Evolutionary conservation across 1,284 basidiomycete genomes (phyloP), one percentile per base, ranked within the genome.

Genomic region (Ceratobasidium theobromae): DNA sequence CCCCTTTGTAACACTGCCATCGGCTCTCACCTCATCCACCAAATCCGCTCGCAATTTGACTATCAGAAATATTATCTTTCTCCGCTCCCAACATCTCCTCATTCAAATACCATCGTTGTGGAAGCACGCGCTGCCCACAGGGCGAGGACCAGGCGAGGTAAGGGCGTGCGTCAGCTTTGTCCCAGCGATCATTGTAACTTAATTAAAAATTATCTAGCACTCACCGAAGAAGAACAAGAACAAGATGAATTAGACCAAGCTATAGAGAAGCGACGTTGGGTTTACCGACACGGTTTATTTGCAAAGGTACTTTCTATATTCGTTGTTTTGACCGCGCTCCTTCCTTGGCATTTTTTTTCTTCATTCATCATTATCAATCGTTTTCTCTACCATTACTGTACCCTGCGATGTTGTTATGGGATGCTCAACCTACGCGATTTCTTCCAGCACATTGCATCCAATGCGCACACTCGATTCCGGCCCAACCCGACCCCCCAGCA

Each of bases 401-500:
- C 3, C 14, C 11, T 54, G n/a, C 18, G 4, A 12, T 23, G 1
- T 33, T 32, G 30, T 32, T 11, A n/a, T 5, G 18, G 30, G 30
- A n/a, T 53, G 21, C 25, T 12, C 8, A 18, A 5, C 12, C 33
- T 41, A 11, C 6, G 1, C 18, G 18, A 14, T 27, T 18, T 48
- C 21, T 5, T 67, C 28, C 52, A 94, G 91, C 93, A 96, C 73
- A 84, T 95, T 64, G 91, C 90, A 3, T 91, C 90, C 18, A 96
- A 95, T 73, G 75, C 83, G 0, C 86, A 83, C 72, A 94, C 93
- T 2, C 84, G 88, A 53, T 95, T 89, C 75, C 84, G 86, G 11
- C 89, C 91, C 18, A 90, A 85, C 71, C 92, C 92, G 5, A 87
- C 86, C 0, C 91, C 93, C 1, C 76, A 86, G 1, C 89, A 92